Percentiles rank a stretch among this genome's conserved stretches.
phyloP scores from a whole-genome alignment of 345 rosid genomes.

The Populus deltoides region DNA sequence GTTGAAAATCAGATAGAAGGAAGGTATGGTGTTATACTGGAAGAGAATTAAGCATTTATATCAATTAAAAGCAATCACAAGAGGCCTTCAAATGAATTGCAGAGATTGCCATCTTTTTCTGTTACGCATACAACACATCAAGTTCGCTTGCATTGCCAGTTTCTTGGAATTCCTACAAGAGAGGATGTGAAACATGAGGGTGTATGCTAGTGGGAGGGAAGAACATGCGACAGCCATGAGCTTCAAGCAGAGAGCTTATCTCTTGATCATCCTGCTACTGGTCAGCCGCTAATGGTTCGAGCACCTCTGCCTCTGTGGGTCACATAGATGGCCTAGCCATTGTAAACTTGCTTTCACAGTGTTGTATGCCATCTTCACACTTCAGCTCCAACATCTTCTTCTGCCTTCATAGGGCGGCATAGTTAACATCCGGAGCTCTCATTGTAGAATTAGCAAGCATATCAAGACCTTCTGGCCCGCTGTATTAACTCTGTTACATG shows the following conservation, averaged over 20 bases:
- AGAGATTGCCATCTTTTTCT: no score
- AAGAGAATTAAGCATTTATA: no score
- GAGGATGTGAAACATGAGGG: slow-evolving; percentile 95
- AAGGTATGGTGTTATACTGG: no score
- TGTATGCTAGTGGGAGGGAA: slow-evolving; percentile 65
- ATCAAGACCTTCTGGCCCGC: background rate
- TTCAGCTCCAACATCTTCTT: background rate
- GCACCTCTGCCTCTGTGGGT: slow-evolving; percentile 81
- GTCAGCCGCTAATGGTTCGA: slow-evolving; percentile 33
- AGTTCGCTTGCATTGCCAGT: slow-evolving; percentile 86
- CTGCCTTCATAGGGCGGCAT: background rate
- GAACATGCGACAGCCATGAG: slow-evolving; percentile 52
- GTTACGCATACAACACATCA: slow-evolving; percentile 62
- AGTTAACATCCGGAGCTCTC: background rate
- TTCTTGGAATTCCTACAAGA: slow-evolving; percentile 68
- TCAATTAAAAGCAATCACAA: no score
- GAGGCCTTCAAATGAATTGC: no score
- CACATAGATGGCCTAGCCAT: slow-evolving; percentile 15
- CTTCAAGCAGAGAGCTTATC: slow-evolving; percentile 86
- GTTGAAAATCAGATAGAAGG: no score
- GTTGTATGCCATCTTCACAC: background rate
- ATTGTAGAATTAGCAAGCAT: background rate
- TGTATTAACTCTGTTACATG: background rate
- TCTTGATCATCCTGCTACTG: slow-evolving; percentile 68
- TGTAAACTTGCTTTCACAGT: background rate